Percentiles rank a stretch among this genome's conserved stretches.
Conservation (phyloP, 148 eudicot species). For the Nyssa sinensis region DNA sequence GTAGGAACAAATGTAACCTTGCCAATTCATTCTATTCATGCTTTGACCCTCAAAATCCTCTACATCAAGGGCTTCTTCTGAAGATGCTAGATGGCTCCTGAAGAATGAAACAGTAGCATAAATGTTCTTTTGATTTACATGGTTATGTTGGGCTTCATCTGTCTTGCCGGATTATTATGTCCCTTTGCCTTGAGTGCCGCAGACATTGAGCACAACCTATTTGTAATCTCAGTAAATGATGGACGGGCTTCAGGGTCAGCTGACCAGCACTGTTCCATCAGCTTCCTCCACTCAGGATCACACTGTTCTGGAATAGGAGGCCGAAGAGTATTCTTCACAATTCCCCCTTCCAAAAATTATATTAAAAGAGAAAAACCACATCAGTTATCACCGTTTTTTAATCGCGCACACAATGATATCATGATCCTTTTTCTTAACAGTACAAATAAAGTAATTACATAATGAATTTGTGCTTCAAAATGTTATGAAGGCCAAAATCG, state of each 20-base stretch:
- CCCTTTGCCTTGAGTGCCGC: constrained; percentile 42
- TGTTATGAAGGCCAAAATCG: too few relatives aligned
- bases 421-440: not conserved
- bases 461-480: not conserved
- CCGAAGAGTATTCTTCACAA: constrained; percentile 79
- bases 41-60: too few relatives aligned
- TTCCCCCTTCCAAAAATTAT: constrained; percentile 62
- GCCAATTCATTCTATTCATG: too few relatives aligned
- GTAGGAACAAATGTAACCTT: too few relatives aligned
- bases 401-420: too few relatives aligned
- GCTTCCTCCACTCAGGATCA: constrained; percentile 76
- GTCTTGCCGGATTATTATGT: constrained; percentile 28
- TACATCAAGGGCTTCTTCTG: too few relatives aligned
- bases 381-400: not conserved
- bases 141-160: constrained; percentile 11
- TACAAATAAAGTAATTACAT: not conserved
- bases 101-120: not conserved
- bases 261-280: constrained; percentile 93
- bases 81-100: too few relatives aligned
- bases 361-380: not conserved
- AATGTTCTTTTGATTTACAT: constrained; percentile 6
- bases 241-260: constrained; percentile 67
- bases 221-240: constrained; percentile 71
- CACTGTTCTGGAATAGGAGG: constrained; percentile 72
- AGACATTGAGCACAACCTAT: constrained; percentile 61